Base-by-base conservation (phyloP, 495 filamentous ascomycete species). In the Daldinia concentrica region DNA sequence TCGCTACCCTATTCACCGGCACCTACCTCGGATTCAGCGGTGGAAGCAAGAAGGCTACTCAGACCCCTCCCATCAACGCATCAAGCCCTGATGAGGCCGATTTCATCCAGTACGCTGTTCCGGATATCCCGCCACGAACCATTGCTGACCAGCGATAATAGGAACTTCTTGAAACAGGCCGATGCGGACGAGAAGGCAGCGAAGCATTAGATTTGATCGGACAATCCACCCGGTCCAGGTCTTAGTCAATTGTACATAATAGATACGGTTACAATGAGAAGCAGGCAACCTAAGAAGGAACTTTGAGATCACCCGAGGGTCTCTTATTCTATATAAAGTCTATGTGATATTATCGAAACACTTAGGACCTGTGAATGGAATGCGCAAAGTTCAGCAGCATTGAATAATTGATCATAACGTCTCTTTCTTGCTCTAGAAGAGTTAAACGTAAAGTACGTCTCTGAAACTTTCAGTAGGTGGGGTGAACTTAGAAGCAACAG, bases 51-150 rank as follows among this genome's bases (percentile, higher is more conserved):
- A 81, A 89, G 80, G 72, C 86, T 59, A 73, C 74, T 17, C 80
- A 79, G 76, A 86, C 87, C 65, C 95, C 95, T 63, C 92, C 93
- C 29, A 93, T 97, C 85, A 91, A 94, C 80, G 94, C 95, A 50
- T 83, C 84, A 65, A 94, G 89, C 83, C 90, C 93, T 78, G 95
- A 98, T 78, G 95, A 99, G 87, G 94, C 96, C 85, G 90, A 90
- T 74, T 99, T 98, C 84, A 95, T 99, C 86, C 93, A 97, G 95
- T 98, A 88, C 79, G 91, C 62, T 67, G 69, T 36, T n/a, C 63
- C 69, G 59, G 37, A 62, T 30, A 37, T 69, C 29, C 69, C 56
- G 58, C 58, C 27, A 26, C 58, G 22, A 41, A 62, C 37, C 29
- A 52, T 65, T 60, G 71, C 81, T 85, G 71, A 82, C 73, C 84